A percentile compares a stretch with the other conserved stretches of the same genome.
phyloP scores from a whole-genome alignment of 306 rosid species.

The Castanospermum australe region DNA sequence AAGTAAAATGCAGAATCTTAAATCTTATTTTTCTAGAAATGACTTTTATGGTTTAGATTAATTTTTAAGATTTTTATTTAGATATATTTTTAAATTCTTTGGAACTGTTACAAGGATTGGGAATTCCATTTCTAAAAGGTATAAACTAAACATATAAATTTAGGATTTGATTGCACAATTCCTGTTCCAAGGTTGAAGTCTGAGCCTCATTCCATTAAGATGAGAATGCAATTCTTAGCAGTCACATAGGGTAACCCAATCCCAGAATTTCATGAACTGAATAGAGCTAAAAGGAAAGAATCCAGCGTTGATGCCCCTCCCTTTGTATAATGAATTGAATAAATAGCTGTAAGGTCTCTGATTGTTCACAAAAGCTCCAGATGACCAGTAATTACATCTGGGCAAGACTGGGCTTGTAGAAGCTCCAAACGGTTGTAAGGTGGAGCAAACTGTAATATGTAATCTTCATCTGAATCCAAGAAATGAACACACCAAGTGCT shows the following conservation, averaged over 20 bases:
- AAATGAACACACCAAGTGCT: not conserved
- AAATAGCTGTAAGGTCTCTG: constrained; percentile 12
- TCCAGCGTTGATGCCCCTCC: constrained; percentile 27
- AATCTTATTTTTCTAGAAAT: no score
- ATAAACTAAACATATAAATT: no score
- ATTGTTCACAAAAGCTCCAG: constrained; percentile 55
- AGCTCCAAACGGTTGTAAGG: constrained; percentile 92
- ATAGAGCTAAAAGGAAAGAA: constrained; percentile 15
- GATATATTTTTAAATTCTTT: no score
- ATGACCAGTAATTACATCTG: constrained; percentile 67
- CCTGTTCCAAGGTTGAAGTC: no score
- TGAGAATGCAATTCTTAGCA: constrained; percentile 29
- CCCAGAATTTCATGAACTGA: constrained; percentile 14
- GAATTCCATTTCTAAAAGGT: no score
- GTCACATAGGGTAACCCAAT: not conserved
- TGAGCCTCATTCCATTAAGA: not conserved
- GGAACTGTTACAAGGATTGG: no score
- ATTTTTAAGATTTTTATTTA: no score
- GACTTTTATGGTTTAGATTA: no score
- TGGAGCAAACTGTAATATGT: constrained; percentile 78
- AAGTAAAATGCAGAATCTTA: no score
- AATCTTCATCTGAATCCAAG: constrained; percentile 75
- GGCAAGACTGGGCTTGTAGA: constrained; percentile 77
- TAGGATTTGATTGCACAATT: no score
- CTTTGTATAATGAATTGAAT: constrained; percentile 8